These are phyloP conservation scores for Tolypocladium sp. DNA, from an alignment of 2,329 filamentous ascomycete species.

Conservation along the genomic window DNA sequence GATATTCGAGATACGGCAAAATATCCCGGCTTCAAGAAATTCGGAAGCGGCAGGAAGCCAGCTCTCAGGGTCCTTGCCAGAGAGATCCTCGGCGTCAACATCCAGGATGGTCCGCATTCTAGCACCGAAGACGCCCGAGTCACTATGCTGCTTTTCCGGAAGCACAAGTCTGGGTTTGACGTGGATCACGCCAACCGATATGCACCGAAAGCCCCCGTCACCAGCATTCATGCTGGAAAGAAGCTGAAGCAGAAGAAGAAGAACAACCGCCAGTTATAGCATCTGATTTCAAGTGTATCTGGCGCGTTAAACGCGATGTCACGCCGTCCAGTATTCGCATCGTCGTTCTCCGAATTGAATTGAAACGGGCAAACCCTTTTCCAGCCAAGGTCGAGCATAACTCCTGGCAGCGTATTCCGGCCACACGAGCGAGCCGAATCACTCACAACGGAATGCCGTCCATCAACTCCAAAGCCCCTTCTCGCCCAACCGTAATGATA, in stretches of 20 bases:
- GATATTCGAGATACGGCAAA: conserved; percentile 81
- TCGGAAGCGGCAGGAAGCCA: conserved; percentile 59
- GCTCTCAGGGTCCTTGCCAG: conserved; percentile 50
- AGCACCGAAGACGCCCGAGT: conserved; percentile 75
- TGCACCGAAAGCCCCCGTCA: conserved; percentile 24
- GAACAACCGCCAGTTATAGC: background rate
- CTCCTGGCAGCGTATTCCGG: background rate
- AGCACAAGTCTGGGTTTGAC: conserved; percentile 79
- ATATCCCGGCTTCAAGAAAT: conserved; percentile 64
- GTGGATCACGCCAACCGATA: conserved; percentile 65
- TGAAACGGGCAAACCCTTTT: background rate
- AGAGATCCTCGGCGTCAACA: conserved; percentile 50
- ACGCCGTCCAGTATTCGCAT: background rate
- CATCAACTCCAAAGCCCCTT: conserved; percentile 59
- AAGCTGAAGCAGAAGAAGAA: conserved; percentile 23
- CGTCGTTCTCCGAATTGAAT: background rate
- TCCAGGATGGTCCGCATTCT: conserved; percentile 55
- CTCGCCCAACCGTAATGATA: conserved; percentile 60
- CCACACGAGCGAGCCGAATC: conserved; percentile 21
- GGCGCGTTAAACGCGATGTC: background rate
- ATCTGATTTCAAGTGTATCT: background rate
- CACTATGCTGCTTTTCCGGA: conserved; percentile 80
- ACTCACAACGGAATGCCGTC: conserved; percentile 54
- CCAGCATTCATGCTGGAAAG: conserved; percentile 23
- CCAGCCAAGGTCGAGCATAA: background rate